phyloP scores from a whole-genome alignment of 331 rosid species.

The Pyrus hybrid region DNA sequence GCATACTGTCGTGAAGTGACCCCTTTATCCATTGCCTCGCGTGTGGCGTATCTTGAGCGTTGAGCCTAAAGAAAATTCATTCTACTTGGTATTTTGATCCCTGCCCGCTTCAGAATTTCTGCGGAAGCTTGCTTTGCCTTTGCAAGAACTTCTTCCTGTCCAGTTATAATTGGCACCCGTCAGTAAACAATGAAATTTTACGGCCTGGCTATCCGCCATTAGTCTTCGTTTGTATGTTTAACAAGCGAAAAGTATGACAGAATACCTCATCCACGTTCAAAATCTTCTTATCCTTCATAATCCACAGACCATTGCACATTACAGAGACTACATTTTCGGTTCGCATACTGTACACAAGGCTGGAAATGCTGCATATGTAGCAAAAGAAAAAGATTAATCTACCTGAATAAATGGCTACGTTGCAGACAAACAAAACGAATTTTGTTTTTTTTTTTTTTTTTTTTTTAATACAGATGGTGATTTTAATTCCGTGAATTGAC shows the following conservation, averaged over 20 bases:
- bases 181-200: background rate
- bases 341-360: conserved; percentile 76
- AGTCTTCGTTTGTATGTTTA: background rate
- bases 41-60: too few species aligned
- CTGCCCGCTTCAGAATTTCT: conserved; percentile 62
- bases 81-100: conserved; percentile 53
- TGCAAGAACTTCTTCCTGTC: conserved; percentile 56
- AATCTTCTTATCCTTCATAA: conserved; percentile 80
- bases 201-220: background rate
- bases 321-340: conserved; percentile 71
- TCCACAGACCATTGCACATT: conserved; percentile 91
- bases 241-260: background rate
- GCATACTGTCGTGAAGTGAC: too few species aligned
- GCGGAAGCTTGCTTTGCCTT: conserved; percentile 54
- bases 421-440: background rate
- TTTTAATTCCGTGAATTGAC: background rate
- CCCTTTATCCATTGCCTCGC: too few species aligned
- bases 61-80: conserved; percentile 48
- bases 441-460: too few species aligned
- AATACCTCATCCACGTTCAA: conserved; percentile 61
- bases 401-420: background rate
- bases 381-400: conserved; percentile 10
- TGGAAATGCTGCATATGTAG: conserved; percentile 55
- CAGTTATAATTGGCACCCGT: background rate
- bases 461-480: too few species aligned